Evolutionary conservation across 2,329 filamentous ascomycete species (phyloP).

Genomic region (Monosporascus sp.): DNA sequence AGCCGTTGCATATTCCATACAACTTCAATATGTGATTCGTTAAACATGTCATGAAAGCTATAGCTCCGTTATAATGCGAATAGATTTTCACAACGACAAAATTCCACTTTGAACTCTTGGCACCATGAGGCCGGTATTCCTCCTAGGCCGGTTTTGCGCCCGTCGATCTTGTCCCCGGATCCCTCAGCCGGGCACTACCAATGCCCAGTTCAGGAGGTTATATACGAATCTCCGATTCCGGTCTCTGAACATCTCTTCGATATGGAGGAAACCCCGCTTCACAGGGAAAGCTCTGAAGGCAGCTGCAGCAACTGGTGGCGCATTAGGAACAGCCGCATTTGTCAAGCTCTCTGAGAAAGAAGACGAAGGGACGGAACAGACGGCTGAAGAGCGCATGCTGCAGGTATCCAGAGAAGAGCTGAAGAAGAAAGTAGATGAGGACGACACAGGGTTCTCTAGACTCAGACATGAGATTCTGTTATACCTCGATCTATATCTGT

Average conservation of each 20-base stretch:
- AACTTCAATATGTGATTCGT: conserved; percentile 15
- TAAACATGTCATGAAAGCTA: neutral
- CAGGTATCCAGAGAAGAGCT: conserved; percentile 75
- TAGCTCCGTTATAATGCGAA: conserved; percentile 5
- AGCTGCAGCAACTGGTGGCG: conserved; percentile 33
- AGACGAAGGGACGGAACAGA: conserved; percentile 47
- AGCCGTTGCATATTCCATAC: conserved; percentile 2
- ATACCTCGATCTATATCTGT: conserved; percentile 65
- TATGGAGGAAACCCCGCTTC: conserved; percentile 6
- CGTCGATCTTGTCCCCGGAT: conserved; percentile 25
- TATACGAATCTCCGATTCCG: conserved; percentile 14
- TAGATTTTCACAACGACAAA: neutral
- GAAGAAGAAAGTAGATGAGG: conserved; percentile 58
- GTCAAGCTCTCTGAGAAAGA: conserved; percentile 52
- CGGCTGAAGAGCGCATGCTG: conserved; percentile 81
- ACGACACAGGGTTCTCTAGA: conserved; percentile 54
- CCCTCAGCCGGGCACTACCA: conserved; percentile 6
- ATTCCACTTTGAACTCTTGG: neutral
- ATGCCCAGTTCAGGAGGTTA: conserved; percentile 9
- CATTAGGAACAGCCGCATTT: conserved; percentile 51
- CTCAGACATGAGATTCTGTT: conserved; percentile 56
- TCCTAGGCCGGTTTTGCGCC: conserved; percentile 38
- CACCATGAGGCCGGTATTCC: conserved; percentile 42
- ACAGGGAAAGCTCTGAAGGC: conserved; percentile 32
- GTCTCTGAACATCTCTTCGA: conserved; percentile 3